A percentile compares a stretch with the other conserved stretches of the same genome.
phyloP scores from a whole-genome alignment of 1,284 basidiomycete species.

The Paramarasmius palmivorus region DNA sequence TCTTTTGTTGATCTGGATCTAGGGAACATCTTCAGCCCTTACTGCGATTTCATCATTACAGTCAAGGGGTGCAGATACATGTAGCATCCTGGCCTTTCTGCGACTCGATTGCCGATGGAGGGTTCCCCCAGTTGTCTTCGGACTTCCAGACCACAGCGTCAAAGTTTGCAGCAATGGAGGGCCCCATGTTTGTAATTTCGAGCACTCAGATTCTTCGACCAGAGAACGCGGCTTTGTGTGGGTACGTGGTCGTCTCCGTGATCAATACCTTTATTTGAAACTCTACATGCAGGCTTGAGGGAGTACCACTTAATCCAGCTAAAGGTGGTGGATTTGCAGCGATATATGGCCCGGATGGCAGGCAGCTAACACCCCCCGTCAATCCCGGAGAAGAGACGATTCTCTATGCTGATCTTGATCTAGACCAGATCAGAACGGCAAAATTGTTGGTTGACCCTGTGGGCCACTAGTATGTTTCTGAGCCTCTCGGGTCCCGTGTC shows the following conservation, averaged over 20 bases:
- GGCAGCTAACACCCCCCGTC: slow-evolving; percentile 10
- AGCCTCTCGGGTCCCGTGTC: no score
- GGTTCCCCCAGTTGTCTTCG: slow-evolving; percentile 11
- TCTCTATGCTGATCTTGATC: slow-evolving; percentile 20
- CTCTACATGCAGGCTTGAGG: slow-evolving; percentile 11
- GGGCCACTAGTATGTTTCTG: slow-evolving; percentile 8
- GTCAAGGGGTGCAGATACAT: slow-evolving; percentile 20
- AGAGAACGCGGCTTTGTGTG: slow-evolving; percentile 15
- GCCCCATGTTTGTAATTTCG: slow-evolving; percentile 20
- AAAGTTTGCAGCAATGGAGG: slow-evolving; percentile 17
- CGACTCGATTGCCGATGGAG: slow-evolving; percentile 3
- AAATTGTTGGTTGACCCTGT: slow-evolving; percentile 18
- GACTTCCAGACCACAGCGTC: slow-evolving; percentile 15
- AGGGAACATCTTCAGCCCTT: slow-evolving; percentile 22
- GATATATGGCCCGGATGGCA: slow-evolving; percentile 19
- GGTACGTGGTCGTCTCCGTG: slow-evolving; percentile 9
- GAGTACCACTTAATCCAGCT: slow-evolving; percentile 13
- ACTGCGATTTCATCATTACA: slow-evolving; percentile 18
- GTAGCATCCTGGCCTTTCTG: slow-evolving; percentile 20
- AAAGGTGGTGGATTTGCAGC: slow-evolving; percentile 22
- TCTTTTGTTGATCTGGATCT: neutral
- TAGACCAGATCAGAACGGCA: slow-evolving; percentile 13
- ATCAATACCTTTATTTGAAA: neutral
- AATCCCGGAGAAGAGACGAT: slow-evolving; percentile 17
- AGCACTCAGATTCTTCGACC: slow-evolving; percentile 16